phyloP scores from a whole-genome alignment of 768 basidiomycete genomes.

The Boletus sp. region DNA sequence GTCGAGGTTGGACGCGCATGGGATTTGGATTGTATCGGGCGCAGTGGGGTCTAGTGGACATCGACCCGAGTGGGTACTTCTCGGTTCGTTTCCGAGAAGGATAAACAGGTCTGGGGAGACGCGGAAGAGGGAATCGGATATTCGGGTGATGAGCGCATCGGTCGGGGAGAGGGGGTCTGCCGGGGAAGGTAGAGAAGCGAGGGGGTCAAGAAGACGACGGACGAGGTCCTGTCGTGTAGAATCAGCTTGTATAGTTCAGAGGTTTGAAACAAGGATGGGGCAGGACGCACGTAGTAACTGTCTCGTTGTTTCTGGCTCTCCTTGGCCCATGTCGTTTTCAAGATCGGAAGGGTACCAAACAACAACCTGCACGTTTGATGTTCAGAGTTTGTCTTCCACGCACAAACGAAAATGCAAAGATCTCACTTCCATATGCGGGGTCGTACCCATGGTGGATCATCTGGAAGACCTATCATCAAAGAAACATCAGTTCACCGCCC shows the following conservation, averaged over 20 bases:
- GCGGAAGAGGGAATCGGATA: slow-evolving; percentile 53
- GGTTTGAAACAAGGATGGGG: background rate
- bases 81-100: slow-evolving; percentile 52
- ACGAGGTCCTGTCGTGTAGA: slow-evolving; percentile 56
- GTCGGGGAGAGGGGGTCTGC: slow-evolving; percentile 35
- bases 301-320: slow-evolving; percentile 61
- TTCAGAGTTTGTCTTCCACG: slow-evolving; percentile 1
- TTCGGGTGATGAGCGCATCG: slow-evolving; percentile 49
- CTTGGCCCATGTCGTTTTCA: slow-evolving; percentile 56
- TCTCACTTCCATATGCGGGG: slow-evolving; percentile 76
- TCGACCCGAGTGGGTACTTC: slow-evolving; percentile 27
- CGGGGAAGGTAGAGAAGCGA: slow-evolving; percentile 43
- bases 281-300: slow-evolving; percentile 64
- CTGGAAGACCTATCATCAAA: slow-evolving; percentile 55
- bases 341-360: slow-evolving; percentile 55
- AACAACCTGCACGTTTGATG: slow-evolving; percentile 43
- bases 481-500: background rate
- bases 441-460: slow-evolving; percentile 71
- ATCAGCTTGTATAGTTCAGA: slow-evolving; percentile 4
- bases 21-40: slow-evolving; percentile 44
- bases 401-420: background rate
- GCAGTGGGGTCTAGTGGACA: slow-evolving; percentile 54
- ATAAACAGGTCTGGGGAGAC: slow-evolving; percentile 50
- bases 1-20: slow-evolving; percentile 52
- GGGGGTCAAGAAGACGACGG: slow-evolving; percentile 55